A percentile compares a stretch with the other conserved stretches of the same genome.
phyloP scores from a whole-genome alignment of 257 asterid species.

The Capsicum baccatum region DNA sequence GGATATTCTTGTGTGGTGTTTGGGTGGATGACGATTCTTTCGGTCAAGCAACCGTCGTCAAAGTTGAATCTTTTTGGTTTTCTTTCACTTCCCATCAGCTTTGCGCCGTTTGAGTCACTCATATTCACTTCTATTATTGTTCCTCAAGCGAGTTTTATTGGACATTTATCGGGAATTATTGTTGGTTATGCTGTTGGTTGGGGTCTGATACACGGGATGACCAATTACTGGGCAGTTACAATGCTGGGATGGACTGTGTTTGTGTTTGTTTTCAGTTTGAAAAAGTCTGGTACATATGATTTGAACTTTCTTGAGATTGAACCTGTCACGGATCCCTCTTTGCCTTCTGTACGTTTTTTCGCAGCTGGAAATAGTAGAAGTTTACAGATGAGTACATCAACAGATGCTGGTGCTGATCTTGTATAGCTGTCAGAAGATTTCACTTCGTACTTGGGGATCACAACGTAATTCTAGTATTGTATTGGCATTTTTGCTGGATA shows the following conservation, averaged over 20 bases:
- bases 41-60: constrained; percentile 82
- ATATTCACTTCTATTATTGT: constrained; percentile 91
- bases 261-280: constrained; percentile 76
- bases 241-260: constrained; percentile 80
- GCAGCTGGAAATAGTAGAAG: constrained; percentile 78
- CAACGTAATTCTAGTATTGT: not conserved
- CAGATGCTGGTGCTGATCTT: constrained; percentile 62
- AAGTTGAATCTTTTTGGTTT: constrained; percentile 91
- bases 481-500: constrained; percentile 4
- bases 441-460: not conserved
- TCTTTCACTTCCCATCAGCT: constrained; percentile 92
- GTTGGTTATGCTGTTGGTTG: constrained; percentile 88
- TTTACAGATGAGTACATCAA: constrained; percentile 60
- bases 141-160: constrained; percentile 95
- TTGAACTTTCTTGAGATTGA: constrained; percentile 86
- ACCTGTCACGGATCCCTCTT: constrained; percentile 74
- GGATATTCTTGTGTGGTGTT: constrained; percentile 99
- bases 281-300: constrained; percentile 76
- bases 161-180: constrained; percentile 87
- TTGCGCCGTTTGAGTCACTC: constrained; percentile 93
- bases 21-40: constrained; percentile 98
- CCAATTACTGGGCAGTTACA: constrained; percentile 85
- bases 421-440: constrained; percentile 52
- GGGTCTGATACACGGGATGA: constrained; percentile 97
- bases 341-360: constrained; percentile 78